A percentile compares a stretch with the other conserved stretches of the same genome.
Conservation (phyloP, 768 basidiomycete genomes). For the Hypholoma fasciculare region DNA sequence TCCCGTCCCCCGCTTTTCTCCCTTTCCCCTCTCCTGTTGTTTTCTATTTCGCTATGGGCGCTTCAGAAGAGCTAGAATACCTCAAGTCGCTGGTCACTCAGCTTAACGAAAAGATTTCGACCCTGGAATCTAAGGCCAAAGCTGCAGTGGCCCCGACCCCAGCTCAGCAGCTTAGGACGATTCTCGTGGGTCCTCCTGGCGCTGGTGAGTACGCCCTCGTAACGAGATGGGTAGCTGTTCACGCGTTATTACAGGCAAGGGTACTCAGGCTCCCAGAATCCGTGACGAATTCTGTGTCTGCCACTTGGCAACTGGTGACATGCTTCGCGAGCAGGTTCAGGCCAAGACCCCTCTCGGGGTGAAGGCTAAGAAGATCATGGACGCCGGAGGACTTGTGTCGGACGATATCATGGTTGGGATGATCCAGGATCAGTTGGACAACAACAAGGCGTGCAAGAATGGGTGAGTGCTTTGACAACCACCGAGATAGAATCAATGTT, state of each 20-base stretch:
- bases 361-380: conserved; percentile 97
- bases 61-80: conserved; percentile 84
- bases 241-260: conserved; percentile 70
- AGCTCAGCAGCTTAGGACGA: conserved; percentile 81
- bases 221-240: background rate
- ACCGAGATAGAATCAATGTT: background rate
- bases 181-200: conserved; percentile 95
- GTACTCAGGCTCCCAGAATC: conserved; percentile 95
- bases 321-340: conserved; percentile 93
- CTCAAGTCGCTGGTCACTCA: conserved; percentile 91
- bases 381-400: conserved; percentile 89
- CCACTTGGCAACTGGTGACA: conserved; percentile 98
- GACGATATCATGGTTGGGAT: conserved; percentile 98
- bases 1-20: conserved; percentile 6
- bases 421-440: conserved; percentile 94
- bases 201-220: conserved; percentile 69
- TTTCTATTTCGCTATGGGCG: conserved; percentile 47
- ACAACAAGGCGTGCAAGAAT: conserved; percentile 90
- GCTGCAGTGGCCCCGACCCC: conserved; percentile 47
- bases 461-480: conserved; percentile 61
- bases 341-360: conserved; percentile 86
- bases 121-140: conserved; percentile 74
- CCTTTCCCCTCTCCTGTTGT: conserved; percentile 10
- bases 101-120: conserved; percentile 85
- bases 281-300: conserved; percentile 93